Evolutionary conservation across 352 stramenopile species (phyloP), one percentile per base, ranked within the genome.

Genomic region (Pythium scleroteichum): DNA sequence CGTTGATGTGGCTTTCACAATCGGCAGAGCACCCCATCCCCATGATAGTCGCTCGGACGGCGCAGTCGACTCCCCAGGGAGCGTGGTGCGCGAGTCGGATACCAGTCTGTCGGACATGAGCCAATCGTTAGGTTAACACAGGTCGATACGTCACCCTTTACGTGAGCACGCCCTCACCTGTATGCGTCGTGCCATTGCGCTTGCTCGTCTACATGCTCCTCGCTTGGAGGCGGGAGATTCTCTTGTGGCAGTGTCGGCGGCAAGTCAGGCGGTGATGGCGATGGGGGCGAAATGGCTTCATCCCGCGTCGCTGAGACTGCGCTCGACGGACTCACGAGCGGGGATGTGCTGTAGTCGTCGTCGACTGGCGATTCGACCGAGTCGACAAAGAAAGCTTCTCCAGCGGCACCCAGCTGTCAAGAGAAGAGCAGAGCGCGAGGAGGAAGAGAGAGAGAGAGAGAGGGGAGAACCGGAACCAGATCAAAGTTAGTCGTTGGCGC

Each of bases 331-430:
- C 78, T 90, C 14, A 57, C 69, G 10, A 90, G 59, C 5, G 83
- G 79, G 20, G 83, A 92, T 24, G 79, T 87, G 23, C 60, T 72
- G 62, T 90, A 89, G 42, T 89, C 82, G 2, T 85, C 74, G 19
- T 85, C 73, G 17, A 87, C 79, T 1, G 72, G 75, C 35, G 85
- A 66, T 10, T 83, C 61, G 51, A 85, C 77, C 41, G 75, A 59
- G 33, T 90, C 75, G 6, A 92, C 78, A 57, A 95, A 95, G 70
- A 88, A 91, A 6, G 79, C 85, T 48, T 95, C 82, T 13, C 85
- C 85, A 2, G 76, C 75, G 1, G 66, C 70, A 1, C 76, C 83
- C 10, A 95, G 29, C 72, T 92, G 47, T 20, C 16, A 22, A 47
- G 8, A 54, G 0, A 7, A 41, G 40, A 3, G 47, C n/a, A 38